phyloP scores from a whole-genome alignment of 1,139 yeast species.

The Yamadazyma epiphylla region DNA sequence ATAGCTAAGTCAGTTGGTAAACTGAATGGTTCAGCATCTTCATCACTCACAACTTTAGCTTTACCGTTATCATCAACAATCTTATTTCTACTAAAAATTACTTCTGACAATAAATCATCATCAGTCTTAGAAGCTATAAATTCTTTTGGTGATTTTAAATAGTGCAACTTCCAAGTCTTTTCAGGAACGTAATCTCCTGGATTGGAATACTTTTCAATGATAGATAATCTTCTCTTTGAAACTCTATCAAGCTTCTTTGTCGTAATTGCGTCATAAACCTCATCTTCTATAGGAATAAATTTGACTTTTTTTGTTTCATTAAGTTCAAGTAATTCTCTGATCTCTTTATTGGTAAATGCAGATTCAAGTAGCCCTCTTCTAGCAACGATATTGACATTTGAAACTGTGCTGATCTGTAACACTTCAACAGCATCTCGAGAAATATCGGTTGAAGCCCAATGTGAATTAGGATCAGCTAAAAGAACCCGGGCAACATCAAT shows the following conservation, averaged over 20 bases:
- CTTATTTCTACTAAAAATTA: conserved; percentile 46
- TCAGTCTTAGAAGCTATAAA: conserved; percentile 35
- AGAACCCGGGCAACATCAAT: conserved; percentile 83
- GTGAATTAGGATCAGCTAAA: conserved; percentile 49
- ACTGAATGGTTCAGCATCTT: conserved; percentile 26
- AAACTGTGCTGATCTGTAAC: conserved; percentile 51
- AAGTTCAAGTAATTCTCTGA: conserved; percentile 76
- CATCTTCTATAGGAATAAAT: conserved; percentile 52
- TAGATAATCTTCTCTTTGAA: conserved; percentile 63
- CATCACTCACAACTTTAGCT: conserved; percentile 41
- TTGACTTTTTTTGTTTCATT: conserved; percentile 45
- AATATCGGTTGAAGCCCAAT: conserved; percentile 75
- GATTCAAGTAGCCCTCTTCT: conserved; percentile 81
- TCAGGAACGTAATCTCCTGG: conserved; percentile 10
- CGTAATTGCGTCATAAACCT: conserved; percentile 37
- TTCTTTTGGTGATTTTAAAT: conserved; percentile 61
- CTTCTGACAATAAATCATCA: conserved; percentile 36
- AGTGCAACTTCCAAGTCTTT: conserved; percentile 66
- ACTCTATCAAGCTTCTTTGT: conserved; percentile 52
- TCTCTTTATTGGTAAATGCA: conserved; percentile 89
- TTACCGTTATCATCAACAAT: conserved; percentile 31
- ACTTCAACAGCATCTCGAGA: conserved; percentile 54
- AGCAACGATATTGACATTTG: conserved; percentile 70
- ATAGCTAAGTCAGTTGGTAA: conserved; percentile 64
- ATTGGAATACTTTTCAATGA: conserved; percentile 53